Evolutionary conservation across 345 rosid species (phyloP).

Genomic region (Lepidium aucheri): DNA sequence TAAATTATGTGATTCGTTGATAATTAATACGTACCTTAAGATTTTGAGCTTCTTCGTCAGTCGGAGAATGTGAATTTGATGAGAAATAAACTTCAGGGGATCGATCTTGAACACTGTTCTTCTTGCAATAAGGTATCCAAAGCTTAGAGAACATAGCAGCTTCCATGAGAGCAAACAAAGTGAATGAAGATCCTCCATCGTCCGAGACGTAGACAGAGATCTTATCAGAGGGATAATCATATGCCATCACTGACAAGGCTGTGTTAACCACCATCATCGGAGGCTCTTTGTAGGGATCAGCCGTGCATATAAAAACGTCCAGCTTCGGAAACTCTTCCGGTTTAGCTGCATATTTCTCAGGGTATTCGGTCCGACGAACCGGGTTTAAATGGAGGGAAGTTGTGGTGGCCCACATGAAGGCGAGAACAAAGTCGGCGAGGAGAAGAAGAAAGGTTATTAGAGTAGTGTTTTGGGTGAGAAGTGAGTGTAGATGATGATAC

Average conservation of each 20-base stretch:
- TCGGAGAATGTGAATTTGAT: conserved; percentile 13
- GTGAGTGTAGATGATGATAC: conserved; percentile 37
- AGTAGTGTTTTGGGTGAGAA: conserved; percentile 25
- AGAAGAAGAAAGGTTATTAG: conserved; percentile 21
- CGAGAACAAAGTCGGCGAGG: conserved; percentile 49
- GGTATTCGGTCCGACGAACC: conserved; percentile 36
- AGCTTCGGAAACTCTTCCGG: conserved; percentile 43
- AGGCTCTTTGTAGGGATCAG: conserved; percentile 87
- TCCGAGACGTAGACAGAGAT: conserved; percentile 68
- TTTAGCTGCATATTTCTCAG: conserved; percentile 31
- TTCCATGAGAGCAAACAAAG: conserved; percentile 69
- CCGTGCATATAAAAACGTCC: conserved; percentile 81
- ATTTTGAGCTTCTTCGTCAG: conserved; percentile 23
- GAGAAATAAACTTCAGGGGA: conserved; percentile 52
- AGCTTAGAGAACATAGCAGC: conserved; percentile 57
- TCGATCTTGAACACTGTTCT: conserved; percentile 35
- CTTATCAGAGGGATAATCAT: conserved; percentile 65
- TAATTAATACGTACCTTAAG: conserved; percentile 41
- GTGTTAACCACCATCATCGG: conserved; percentile 67
- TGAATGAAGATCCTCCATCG: conserved; percentile 70
- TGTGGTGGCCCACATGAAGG: conserved; percentile 52
- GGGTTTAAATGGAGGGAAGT: conserved; percentile 39
- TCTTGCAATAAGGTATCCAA: conserved; percentile 70
- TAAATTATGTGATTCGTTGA: neutral
- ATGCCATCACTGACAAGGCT: conserved; percentile 68